These are phyloP conservation scores for Lactarius hengduanensis DNA, from an alignment of 768 basidiomycete species.

Conservation along the genomic window DNA sequence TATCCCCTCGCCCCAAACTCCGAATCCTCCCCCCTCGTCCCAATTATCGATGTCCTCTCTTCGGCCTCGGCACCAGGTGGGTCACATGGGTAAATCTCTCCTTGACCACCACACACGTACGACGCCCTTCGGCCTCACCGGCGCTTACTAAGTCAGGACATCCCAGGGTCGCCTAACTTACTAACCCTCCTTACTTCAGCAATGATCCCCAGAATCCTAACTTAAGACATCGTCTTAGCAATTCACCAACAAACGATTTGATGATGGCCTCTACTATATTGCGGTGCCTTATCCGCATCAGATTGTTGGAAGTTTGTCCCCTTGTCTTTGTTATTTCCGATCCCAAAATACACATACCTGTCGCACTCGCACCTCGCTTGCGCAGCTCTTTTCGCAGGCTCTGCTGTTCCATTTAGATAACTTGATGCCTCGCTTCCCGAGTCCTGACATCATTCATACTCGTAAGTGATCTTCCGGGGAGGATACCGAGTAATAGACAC, in stretches of 20 bases:
- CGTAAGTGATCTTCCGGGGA: not conserved
- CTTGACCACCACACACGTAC: not conserved
- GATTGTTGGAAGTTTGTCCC: not conserved
- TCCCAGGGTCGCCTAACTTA: not conserved
- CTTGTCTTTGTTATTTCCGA: not conserved
- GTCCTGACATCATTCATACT: constrained; percentile 11
- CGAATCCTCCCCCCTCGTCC: constrained; percentile 12
- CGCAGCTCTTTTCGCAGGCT: not conserved
- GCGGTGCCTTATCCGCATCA: not conserved
- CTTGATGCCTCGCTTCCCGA: constrained; percentile 4
- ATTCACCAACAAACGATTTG: not conserved
- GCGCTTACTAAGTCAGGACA: constrained; percentile 11
- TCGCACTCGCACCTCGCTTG: constrained; percentile 12
- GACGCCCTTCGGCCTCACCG: not conserved
- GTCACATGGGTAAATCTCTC: not conserved
- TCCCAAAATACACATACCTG: not conserved
- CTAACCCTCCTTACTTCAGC: constrained; percentile 15
- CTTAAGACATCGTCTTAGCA: constrained; percentile 13
- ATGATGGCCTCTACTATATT: not conserved
- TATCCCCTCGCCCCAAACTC: constrained; percentile 20
- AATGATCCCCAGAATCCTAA: not conserved
- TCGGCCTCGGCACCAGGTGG: not conserved
- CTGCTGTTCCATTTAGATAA: constrained; percentile 1
- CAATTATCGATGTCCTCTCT: constrained; percentile 2
- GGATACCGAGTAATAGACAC: not conserved